Evolutionary conservation across 768 basidiomycete genomes (phyloP).

Genomic region (Lactarius sp.): DNA sequence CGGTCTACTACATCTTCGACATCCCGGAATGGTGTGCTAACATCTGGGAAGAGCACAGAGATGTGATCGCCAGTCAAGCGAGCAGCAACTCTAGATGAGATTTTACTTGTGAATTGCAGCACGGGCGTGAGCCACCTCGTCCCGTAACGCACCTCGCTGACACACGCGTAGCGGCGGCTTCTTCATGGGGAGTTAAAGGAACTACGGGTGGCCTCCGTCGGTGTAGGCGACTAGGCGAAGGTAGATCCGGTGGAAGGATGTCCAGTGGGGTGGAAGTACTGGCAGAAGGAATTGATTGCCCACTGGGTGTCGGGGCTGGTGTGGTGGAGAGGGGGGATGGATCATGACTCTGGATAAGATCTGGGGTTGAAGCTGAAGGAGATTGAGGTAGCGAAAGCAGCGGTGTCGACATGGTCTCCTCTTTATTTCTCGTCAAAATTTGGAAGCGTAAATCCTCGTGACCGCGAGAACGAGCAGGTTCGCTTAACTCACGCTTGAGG

Average conservation of each 20-base stretch:
- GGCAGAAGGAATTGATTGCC: constrained; percentile 8
- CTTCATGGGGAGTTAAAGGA: constrained; percentile 19
- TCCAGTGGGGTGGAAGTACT: constrained; percentile 14
- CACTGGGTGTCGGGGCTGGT: not conserved
- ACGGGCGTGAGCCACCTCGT: not conserved
- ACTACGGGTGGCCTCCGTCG: constrained; percentile 15
- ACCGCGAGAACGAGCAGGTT: constrained; percentile 28
- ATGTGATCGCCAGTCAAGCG: constrained; percentile 60
- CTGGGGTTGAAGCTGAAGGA: constrained; percentile 16
- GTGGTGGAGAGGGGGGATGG: not conserved
- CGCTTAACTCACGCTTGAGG: constrained; percentile 10
- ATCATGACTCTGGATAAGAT: not conserved
- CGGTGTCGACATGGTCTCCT: constrained; percentile 25
- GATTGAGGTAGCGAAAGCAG: constrained; percentile 19
- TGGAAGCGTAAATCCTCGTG: constrained; percentile 28
- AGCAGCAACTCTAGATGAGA: constrained; percentile 45
- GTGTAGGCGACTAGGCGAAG: constrained; percentile 4
- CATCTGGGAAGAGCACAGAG: constrained; percentile 56
- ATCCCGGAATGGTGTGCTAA: constrained; percentile 64
- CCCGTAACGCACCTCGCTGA: constrained; percentile 17
- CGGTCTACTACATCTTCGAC: constrained; percentile 60
- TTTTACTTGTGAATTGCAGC: not conserved
- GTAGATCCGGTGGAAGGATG: not conserved
- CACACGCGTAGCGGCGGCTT: constrained; percentile 18
- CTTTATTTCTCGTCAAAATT: constrained; percentile 30